Conservation (phyloP, 768 basidiomycete genomes). For the Grammothele lineata region DNA sequence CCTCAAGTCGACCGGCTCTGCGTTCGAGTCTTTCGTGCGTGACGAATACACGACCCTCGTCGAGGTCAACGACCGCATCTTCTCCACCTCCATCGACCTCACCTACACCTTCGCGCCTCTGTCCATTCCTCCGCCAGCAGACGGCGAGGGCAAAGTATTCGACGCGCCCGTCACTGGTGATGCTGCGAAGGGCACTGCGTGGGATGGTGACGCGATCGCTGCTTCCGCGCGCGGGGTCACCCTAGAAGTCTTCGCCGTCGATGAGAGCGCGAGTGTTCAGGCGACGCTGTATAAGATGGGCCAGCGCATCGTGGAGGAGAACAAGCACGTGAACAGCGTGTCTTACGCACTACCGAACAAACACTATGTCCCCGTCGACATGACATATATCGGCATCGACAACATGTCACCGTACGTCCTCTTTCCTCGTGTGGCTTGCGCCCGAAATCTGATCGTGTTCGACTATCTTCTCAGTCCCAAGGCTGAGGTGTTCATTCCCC, state of each 20-base stretch:
- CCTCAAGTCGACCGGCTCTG: conserved; percentile 85
- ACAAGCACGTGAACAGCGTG: conserved; percentile 53
- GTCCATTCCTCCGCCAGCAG: conserved; percentile 41
- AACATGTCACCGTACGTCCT: conserved; percentile 57
- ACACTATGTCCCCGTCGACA: conserved; percentile 89
- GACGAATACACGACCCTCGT: conserved; percentile 88
- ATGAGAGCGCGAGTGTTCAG: conserved; percentile 93
- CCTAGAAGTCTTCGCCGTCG: conserved; percentile 76
- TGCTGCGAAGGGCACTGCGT: conserved; percentile 43
- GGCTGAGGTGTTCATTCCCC: conserved; percentile 86
- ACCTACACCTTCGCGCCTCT: conserved; percentile 59
- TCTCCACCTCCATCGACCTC: conserved; percentile 84
- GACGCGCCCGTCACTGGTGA: conserved; percentile 22
- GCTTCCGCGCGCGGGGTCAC: conserved; percentile 56
- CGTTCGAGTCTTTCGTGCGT: conserved; percentile 74
- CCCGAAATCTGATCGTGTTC: not conserved
- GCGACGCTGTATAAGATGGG: conserved; percentile 93
- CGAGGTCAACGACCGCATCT: conserved; percentile 83
- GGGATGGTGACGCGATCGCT: conserved; percentile 54
- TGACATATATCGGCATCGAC: conserved; percentile 68
- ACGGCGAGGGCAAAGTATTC: conserved; percentile 52
- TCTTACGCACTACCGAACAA: conserved; percentile 87
- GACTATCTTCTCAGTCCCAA: conserved; percentile 40
- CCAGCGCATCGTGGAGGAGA: conserved; percentile 63
- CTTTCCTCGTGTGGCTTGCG: not conserved